Evolutionary conservation across 495 filamentous ascomycete species (phyloP).

Genomic region (Aspergillus homomorphus): DNA sequence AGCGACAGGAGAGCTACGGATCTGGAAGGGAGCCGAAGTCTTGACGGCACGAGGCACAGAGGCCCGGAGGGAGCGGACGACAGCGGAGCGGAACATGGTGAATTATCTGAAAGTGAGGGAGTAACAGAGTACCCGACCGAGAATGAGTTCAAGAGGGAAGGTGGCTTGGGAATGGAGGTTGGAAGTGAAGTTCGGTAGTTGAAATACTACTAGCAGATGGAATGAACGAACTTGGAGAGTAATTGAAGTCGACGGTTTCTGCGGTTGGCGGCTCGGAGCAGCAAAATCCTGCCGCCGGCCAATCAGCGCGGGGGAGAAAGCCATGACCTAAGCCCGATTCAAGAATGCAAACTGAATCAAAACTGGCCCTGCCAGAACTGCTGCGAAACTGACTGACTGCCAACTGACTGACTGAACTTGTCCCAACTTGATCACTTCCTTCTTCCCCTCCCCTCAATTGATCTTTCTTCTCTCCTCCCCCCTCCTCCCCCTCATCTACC

Average conservation of each 20-base stretch:
- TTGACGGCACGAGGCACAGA: slow-evolving; percentile 56
- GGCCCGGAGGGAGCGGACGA: slow-evolving; percentile 62
- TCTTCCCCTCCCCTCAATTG: slow-evolving; percentile 22
- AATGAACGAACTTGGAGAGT: slow-evolving; percentile 15
- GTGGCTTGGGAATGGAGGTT: slow-evolving; percentile 14
- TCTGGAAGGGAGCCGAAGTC: slow-evolving; percentile 52
- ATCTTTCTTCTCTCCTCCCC: slow-evolving; percentile 15
- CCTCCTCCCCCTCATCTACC: slow-evolving; percentile 16
- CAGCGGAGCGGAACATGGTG: slow-evolving; percentile 82
- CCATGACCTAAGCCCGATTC: slow-evolving; percentile 44
- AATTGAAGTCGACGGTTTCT: slow-evolving; percentile 16
- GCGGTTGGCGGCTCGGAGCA: slow-evolving; percentile 27
- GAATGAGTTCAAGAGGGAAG: slow-evolving; percentile 13
- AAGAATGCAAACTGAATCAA: not conserved
- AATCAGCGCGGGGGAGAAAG: slow-evolving; percentile 45
- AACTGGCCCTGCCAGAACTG: slow-evolving; percentile 31
- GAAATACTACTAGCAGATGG: not conserved
- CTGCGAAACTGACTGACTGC: slow-evolving; percentile 14
- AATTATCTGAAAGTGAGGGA: slow-evolving; percentile 14
- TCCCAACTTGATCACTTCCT: slow-evolving; percentile 19
- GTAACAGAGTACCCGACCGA: slow-evolving; percentile 11
- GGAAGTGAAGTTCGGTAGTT: slow-evolving; percentile 12
- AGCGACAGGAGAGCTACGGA: slow-evolving; percentile 54
- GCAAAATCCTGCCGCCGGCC: slow-evolving; percentile 45
- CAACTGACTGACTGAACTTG: slow-evolving; percentile 16